Conservation (phyloP, 164 flowering plant species). For the Magnolia kwangsiensis region DNA sequence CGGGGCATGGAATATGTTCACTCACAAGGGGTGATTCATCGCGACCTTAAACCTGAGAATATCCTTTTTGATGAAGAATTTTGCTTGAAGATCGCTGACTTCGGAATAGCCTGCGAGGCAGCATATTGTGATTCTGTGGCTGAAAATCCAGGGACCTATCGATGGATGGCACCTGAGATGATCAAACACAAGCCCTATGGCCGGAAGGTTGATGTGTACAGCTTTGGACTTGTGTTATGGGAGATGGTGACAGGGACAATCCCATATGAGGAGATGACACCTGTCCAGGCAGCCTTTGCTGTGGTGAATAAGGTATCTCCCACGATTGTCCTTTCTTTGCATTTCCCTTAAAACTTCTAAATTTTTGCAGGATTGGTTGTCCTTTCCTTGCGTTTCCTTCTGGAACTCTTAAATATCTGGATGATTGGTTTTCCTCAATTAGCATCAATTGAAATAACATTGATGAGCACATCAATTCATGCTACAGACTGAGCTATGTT, state of each 20-base stretch:
- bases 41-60: conserved; percentile 86
- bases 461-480: too few relatives aligned
- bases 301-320: conserved; percentile 72
- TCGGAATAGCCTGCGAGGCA: conserved; percentile 90
- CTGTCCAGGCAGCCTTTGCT: conserved; percentile 90
- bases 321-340: neutral
- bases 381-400: too few relatives aligned
- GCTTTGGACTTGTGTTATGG: conserved; percentile 89
- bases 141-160: conserved; percentile 89
- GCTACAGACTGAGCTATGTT: too few relatives aligned
- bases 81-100: conserved; percentile 77
- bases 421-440: too few relatives aligned
- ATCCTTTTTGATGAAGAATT: conserved; percentile 66
- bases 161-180: conserved; percentile 99
- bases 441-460: too few relatives aligned
- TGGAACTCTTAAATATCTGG: too few relatives aligned
- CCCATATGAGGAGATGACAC: conserved; percentile 84
- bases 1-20: conserved; percentile 91
- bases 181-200: conserved; percentile 70
- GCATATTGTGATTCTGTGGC: conserved; percentile 56
- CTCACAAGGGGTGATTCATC: conserved; percentile 82
- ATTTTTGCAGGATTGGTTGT: too few relatives aligned
- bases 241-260: conserved; percentile 82
- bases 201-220: conserved; percentile 80
- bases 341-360: too few relatives aligned